Evolutionary conservation across 2,329 filamentous ascomycete species (phyloP).

Genomic region (Cladosporium sp.): DNA sequence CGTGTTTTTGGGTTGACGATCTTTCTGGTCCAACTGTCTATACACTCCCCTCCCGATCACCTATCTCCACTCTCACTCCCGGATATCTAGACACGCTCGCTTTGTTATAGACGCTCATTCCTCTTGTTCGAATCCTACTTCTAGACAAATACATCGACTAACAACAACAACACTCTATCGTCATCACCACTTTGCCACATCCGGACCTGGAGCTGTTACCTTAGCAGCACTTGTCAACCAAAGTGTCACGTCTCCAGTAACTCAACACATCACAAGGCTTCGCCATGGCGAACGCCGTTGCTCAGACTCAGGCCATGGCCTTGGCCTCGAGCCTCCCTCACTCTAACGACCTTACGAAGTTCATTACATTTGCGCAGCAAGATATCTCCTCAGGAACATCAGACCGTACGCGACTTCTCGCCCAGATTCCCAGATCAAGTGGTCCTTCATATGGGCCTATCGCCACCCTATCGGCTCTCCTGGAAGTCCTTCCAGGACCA

Average conservation of each 20-base stretch:
- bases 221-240: conserved; percentile 13
- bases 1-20: conserved; percentile 23
- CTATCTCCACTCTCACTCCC: conserved; percentile 16
- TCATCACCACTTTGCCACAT: neutral
- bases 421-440: conserved; percentile 27
- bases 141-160: conserved; percentile 6
- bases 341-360: conserved; percentile 22
- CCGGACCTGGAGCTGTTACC: conserved; percentile 12
- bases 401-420: conserved; percentile 23
- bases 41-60: conserved; percentile 13
- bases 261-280: conserved; percentile 12
- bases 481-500: conserved; percentile 28
- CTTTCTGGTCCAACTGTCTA: conserved; percentile 13
- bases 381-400: conserved; percentile 12
- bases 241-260: conserved; percentile 17
- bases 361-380: conserved; percentile 18
- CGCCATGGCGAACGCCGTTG: conserved; percentile 21
- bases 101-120: conserved; percentile 22
- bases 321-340: conserved; percentile 22
- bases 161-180: neutral
- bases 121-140: conserved; percentile 4
- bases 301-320: conserved; percentile 18
- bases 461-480: conserved; percentile 31
- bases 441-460: conserved; percentile 32
- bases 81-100: conserved; percentile 19